Evolutionary conservation across 192 early-diverging fungal genomes (phyloP), one percentile per base, ranked within the genome.

Genomic region (Umbelopsis isabellina): DNA sequence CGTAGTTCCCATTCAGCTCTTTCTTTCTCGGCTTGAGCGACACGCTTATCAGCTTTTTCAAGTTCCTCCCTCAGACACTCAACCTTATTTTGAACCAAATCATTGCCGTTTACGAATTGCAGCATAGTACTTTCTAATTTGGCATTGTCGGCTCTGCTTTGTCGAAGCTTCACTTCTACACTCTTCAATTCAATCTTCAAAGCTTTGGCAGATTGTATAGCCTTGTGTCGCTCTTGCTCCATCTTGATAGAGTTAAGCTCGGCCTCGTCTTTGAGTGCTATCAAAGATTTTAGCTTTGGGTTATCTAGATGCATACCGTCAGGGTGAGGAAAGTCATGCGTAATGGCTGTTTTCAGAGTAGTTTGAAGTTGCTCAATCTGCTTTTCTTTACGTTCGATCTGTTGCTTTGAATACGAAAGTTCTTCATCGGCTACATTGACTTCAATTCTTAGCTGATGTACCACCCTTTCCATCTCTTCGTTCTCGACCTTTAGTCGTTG

Each of bases 1-100:
- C 67, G 46, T 7, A 69, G 48, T 25, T 69, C 67, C 67, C 67
- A 69, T 49, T 69, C 67, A 35, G 49, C 67, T 9, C 46, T 27
- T 41, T 69, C 67, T 47, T 69, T 69, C 47, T 69, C 67, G 27
- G 51, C 67, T 48, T 50, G 67, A 21, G 49, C 47, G 18, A 51
- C 49, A 25, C 67, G 41, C 49, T 69, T 25, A 50, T 51, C 47
- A 33, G 67, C 46, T 44, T 37, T 33, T 13, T 48, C 25, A 2
- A 61, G 27, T 35, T 69, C 67, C 11, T 69, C 67, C 46, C 49
- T 27, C 0, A 69, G 67, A 20, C 45, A 69, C 16, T 52, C 47
- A 35, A 69, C 49, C 20, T 52, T 49, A 46, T 23, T 41, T 37
- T 51, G 47, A 27, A 51, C 48, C 20, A 51, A 20, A 21, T 69